phyloP scores from a whole-genome alignment of 2,329 filamentous ascomycete genomes.

The Aspergillus sp. region DNA sequence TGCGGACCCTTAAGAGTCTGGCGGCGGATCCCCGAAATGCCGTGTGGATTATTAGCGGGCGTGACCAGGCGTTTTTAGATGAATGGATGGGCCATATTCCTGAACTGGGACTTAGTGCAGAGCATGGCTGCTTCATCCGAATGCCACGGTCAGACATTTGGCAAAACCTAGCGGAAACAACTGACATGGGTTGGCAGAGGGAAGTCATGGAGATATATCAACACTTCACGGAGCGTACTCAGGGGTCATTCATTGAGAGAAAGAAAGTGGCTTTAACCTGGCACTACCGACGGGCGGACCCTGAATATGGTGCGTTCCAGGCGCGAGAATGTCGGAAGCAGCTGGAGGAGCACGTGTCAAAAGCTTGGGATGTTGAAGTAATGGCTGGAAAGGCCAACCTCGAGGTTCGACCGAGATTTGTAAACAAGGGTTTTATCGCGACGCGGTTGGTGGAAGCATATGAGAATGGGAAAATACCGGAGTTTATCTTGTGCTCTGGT shows the following conservation, averaged over 20 bases:
- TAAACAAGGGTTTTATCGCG: slow-evolving; percentile 97
- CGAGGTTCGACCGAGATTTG: slow-evolving; percentile 92
- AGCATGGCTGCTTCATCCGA: slow-evolving; percentile 94
- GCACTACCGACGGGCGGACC: slow-evolving; percentile 93
- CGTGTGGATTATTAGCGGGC: slow-evolving; percentile 98
- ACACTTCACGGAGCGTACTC: slow-evolving; percentile 81
- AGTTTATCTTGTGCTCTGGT: slow-evolving; percentile 87
- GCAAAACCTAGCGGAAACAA: slow-evolving; percentile 83
- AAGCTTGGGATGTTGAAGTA: slow-evolving; percentile 87
- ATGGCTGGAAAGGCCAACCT: slow-evolving; percentile 97
- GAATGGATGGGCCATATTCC: slow-evolving; percentile 90
- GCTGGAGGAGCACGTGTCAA: slow-evolving; percentile 72
- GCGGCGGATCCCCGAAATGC: slow-evolving; percentile 77
- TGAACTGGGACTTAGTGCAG: slow-evolving; percentile 88
- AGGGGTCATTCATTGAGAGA: slow-evolving; percentile 87
- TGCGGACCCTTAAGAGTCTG: slow-evolving; percentile 75
- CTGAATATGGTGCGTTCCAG: slow-evolving; percentile 78
- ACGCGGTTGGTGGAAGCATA: slow-evolving; percentile 79
- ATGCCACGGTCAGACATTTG: slow-evolving; percentile 74
- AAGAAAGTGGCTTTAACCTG: slow-evolving; percentile 94
- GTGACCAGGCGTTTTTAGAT: slow-evolving; percentile 86
- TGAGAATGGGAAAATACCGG: slow-evolving; percentile 61
- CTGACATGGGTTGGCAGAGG: slow-evolving; percentile 89
- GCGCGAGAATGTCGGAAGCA: slow-evolving; percentile 78
- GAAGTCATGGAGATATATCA: slow-evolving; percentile 84